Base-by-base conservation (phyloP, 495 filamentous ascomycete genomes). In the Aspergillus wentii region DNA sequence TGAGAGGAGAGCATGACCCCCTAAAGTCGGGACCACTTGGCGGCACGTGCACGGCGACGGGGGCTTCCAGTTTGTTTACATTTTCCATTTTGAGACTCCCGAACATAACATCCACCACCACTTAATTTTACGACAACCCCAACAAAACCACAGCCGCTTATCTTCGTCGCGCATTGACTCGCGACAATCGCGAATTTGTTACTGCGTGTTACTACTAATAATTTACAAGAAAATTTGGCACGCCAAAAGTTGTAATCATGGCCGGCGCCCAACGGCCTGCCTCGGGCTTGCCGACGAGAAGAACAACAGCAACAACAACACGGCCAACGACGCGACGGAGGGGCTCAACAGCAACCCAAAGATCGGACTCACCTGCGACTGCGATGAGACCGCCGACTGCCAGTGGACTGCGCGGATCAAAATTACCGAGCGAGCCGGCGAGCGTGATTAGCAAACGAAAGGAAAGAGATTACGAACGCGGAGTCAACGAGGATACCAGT, bases 401-500 rank as follows among this genome's bases (percentile, higher is more conserved):
- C 6, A 74, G 75, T 21, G 54, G 64, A 27, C 49, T 64, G 7
- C 64, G 69, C 25, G 35, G 42, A 8, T 38, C 48, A 28, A 66
- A 57, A 38, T 63, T 66, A 9, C 75, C 69, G 4, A 52, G 51
- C n/a, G 56, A 64, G 8, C 66, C 62, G 8, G 43, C 62, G 2
- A 62, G 57, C 36, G 51, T 54, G 41, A 74, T 77, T 33, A 71
- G 62, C 10, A 90, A 92, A 68, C 72, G 88, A 43, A 92, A 92
- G 53, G 82, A 89, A 49, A 75, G 86, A 51, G 87, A 94, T 27
- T 89, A 78, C 53, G 88, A 94, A 36, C 58, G 79, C 30, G 78
- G 83, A 34, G 72, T 72, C 17, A 76, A 75, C 23, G 79, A 88
- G 41, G 88, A 94, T 58, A 96, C 92, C 2, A 97, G 94, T 61